Base-by-base conservation (phyloP, 192 early-diverging fungal species). In the Dissophora globulifera region DNA sequence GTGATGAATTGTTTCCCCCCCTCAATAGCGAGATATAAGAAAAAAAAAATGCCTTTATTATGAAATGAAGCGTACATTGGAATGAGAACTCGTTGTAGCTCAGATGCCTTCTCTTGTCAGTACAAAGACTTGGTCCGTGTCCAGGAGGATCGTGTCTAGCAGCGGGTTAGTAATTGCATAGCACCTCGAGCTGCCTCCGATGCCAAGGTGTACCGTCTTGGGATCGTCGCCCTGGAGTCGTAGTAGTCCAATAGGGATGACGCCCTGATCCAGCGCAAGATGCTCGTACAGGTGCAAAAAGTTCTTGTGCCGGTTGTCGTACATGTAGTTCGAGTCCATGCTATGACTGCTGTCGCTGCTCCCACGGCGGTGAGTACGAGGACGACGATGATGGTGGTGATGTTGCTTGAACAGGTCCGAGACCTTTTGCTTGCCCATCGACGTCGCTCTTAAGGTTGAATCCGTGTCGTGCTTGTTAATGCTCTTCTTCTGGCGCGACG, bases 111-210 rank as follows among this genome's bases (percentile, higher is more conserved):
- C 58, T 48, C 72, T 43, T 3, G 79, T 76, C 31, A 90, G 49
- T 17, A 88, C 83, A 74, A 90, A 92, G 16, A 92, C 68, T 17
- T 79, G 58, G 49, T 92, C 91, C 22, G 80, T 81, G 30, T 71
- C 78, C 41, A 75, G 69, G 57, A 91, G 31, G 13, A 90, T 26
- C 4, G 89, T 69, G 19, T 80, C 82, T 57, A 86, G 56, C 23
- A 88, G 62, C 17, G 91, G 91, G 68, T 92, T 92, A 4, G 88
- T 87, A 69, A 62, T 90, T 83, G 83, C 85, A 89, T 38, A 90
- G 83, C 54, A 91, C 62, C 61, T 78, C 72, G 83, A 91, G 82
- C 26, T 83, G 61, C 58, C 80, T 48, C 50, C 68, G 43, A 65
- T 78, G 40, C 52, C 80, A 58, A 58, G 76, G 65, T 60, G 81